Evolutionary conservation across 148 eudicot species (phyloP).

Genomic region (Talinum fruticosum): DNA sequence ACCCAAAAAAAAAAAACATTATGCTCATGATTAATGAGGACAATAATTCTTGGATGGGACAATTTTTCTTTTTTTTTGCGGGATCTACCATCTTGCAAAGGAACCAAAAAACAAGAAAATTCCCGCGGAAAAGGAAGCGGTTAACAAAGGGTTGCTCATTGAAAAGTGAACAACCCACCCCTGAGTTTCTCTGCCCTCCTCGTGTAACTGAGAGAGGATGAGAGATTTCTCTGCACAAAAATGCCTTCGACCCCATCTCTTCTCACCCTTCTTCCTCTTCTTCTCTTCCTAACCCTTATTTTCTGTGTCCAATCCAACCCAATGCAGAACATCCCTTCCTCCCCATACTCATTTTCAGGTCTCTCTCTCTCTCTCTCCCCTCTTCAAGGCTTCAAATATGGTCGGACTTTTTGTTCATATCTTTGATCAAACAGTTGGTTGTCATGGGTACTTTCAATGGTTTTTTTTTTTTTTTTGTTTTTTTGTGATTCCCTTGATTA

Average conservation of each 20-base stretch:
- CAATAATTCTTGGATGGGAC: no score
- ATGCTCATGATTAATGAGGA: no score
- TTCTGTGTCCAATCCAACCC: background rate
- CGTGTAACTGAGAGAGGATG: background rate
- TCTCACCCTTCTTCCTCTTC: background rate
- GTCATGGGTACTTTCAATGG: conserved; percentile 9
- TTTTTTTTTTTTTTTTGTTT: background rate
- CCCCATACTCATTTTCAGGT: conserved; percentile 1
- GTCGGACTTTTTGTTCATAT: background rate
- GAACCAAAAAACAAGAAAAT: background rate
- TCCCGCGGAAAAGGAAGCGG: background rate
- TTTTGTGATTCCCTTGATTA: background rate
- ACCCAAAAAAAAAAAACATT: no score
- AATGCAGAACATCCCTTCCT: background rate
- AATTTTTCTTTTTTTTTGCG: no score
- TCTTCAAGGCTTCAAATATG: background rate
- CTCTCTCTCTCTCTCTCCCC: background rate
- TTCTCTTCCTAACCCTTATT: background rate
- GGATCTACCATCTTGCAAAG: no score
- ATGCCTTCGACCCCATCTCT: background rate
- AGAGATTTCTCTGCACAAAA: background rate
- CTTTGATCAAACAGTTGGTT: conserved; percentile 31
- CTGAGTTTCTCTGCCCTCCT: background rate
- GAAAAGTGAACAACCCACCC: background rate
- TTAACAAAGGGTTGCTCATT: background rate